Percentiles rank a stretch among this genome's conserved stretches.
phyloP scores from a whole-genome alignment of 345 rosid genomes.

The Salix udensis region DNA sequence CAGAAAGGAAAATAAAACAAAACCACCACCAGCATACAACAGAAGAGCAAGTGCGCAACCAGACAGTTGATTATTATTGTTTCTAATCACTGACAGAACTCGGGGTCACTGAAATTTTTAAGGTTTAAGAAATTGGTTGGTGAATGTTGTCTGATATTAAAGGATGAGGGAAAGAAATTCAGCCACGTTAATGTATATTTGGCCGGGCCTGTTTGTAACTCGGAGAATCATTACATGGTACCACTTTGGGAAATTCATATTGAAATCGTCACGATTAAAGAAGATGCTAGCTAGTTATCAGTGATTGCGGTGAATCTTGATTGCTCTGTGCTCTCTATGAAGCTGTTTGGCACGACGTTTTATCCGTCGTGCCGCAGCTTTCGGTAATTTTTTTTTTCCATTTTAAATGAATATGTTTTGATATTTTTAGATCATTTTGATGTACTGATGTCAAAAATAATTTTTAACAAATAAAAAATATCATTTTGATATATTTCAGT shows the following conservation, averaged over 20 bases:
- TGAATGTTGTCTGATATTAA: neutral
- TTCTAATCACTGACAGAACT: neutral
- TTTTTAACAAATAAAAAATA: no score
- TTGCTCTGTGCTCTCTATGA: neutral
- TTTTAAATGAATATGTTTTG: no score
- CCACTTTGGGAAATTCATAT: neutral
- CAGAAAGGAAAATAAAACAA: neutral
- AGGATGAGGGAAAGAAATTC: neutral
- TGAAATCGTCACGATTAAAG: neutral
- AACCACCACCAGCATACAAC: neutral
- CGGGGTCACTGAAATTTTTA: neutral
- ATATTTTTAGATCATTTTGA: no score
- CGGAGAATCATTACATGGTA: neutral
- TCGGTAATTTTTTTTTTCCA: no score
- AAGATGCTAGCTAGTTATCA: neutral
- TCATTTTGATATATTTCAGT: no score
- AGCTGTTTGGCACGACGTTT: no score
- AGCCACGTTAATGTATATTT: neutral
- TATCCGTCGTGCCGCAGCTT: no score
- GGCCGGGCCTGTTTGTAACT: neutral
- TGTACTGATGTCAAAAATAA: no score
- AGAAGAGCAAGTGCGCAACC: neutral
- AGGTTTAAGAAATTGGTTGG: neutral
- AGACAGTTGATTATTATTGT: neutral
- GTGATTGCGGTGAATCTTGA: neutral